Base-by-base conservation (phyloP, 495 filamentous ascomycete genomes). In the Penicillium lagena region DNA sequence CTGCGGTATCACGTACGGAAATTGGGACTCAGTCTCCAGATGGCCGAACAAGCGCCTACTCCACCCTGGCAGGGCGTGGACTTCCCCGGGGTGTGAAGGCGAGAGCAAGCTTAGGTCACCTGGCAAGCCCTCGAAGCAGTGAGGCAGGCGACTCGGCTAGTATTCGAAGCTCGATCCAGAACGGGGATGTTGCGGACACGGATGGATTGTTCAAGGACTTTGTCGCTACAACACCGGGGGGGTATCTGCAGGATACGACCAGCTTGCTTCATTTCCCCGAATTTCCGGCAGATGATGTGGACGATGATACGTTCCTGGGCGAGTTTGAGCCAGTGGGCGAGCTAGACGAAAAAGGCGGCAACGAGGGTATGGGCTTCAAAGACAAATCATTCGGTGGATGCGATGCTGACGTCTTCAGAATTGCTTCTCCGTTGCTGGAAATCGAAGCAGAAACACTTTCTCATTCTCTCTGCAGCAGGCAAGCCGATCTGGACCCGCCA, bases 401-500 rank as follows among this genome's bases (percentile, higher is more conserved):
- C 48, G 27, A 30, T 28, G 12, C 41, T 54, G 12, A 55, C 17
- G 10, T 0, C 15, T 2, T 54, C 70, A 77, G 85, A 87, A 37
- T 53, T 82, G 36, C 70, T 90, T 30, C 68, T 94, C 36, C 62
- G 72, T 17, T 71, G 80, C 46, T 95, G 87, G 87, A 89, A 87
- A 59, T 76, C 84, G 14, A 94, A 95, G 60, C 72, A 88, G 48
- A 99, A 99, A 60, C 93, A 99, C 63, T 99, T 93, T 58, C 73
- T 99, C 52, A 95, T 99, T 54, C 71, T 99, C 0, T 96, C 94
- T 2, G 89, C 88, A 9, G 93, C 94, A 29, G 94, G 94, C n/a
- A 99, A 99, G 59, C 94, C 94, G 5, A 91, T 99, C 32, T 99
- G 89, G 64, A 96, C 88, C 46, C 77, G 94, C 44, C 89, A 99